Conservation (phyloP, 2,329 filamentous ascomycete species). For the Sporothrix pallida region DNA sequence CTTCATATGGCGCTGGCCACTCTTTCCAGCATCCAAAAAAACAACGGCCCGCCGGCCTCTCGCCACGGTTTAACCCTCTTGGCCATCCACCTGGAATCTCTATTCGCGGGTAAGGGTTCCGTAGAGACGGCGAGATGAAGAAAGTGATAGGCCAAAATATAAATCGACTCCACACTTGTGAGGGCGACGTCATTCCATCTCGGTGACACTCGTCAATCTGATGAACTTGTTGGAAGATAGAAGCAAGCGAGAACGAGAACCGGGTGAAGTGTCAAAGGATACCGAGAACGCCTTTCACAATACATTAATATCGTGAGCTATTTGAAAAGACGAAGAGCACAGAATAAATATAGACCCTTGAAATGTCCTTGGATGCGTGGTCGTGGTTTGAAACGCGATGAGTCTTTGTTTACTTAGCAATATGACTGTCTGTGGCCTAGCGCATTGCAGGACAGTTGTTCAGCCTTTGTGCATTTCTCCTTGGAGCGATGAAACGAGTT, state of each 20-base stretch:
- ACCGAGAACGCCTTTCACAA: not conserved
- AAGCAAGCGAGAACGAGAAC: not conserved
- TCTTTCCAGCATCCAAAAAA: not conserved
- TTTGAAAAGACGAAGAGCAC: not conserved
- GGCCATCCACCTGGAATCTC: conserved; percentile 2
- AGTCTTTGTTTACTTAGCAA: too few species aligned
- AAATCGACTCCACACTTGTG: not conserved
- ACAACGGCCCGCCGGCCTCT: not conserved
- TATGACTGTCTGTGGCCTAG: not conserved
- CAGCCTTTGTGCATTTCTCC: not conserved
- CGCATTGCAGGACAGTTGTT: not conserved
- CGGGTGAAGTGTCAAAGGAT: not conserved
- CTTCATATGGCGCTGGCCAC: not conserved
- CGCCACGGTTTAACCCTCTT: conserved; percentile 12
- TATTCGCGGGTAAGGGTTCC: conserved; percentile 20
- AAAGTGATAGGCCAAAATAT: not conserved
- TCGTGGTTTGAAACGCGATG: too few species aligned
- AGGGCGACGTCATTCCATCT: conserved; percentile 5
- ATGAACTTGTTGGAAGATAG: not conserved
- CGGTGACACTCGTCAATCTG: not conserved
- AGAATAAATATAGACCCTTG: not conserved
- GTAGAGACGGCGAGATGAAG: not conserved
- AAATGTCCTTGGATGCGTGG: too few species aligned
- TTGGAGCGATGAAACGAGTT: conserved; percentile 12
- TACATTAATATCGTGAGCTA: not conserved